A percentile compares a stretch with the other conserved stretches of the same genome.
These are phyloP conservation scores for Sodiomyces alkalinus DNA, from an alignment of 2,329 filamentous ascomycete genomes.

Conservation along the genomic window DNA sequence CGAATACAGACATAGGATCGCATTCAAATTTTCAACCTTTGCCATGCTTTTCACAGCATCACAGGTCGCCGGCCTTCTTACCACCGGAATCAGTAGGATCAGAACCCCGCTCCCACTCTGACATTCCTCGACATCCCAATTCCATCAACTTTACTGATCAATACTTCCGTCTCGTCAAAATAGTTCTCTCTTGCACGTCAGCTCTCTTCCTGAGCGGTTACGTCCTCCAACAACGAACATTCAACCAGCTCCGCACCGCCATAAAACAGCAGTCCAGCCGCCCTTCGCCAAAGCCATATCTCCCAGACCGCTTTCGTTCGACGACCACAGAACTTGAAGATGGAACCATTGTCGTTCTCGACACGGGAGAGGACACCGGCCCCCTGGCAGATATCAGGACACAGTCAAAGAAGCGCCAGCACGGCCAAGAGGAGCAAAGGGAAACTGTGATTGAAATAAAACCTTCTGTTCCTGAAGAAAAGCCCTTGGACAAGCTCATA, in stretches of 20 bases:
- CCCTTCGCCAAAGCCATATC: conserved; percentile 30
- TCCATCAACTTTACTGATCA: conserved; percentile 2
- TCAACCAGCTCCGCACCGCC: conserved; percentile 59
- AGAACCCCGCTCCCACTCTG: conserved; percentile 7
- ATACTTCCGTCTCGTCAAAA: background rate
- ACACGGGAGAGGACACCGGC: too few relatives aligned
- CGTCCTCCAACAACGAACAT: conserved; percentile 71
- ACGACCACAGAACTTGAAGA: conserved; percentile 30
- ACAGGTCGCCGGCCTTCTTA: conserved; percentile 55
- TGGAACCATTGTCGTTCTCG: conserved; percentile 25
- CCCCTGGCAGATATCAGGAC: too few relatives aligned
- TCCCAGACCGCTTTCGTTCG: conserved; percentile 34
- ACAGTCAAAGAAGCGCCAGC: too few relatives aligned
- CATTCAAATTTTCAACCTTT: background rate
- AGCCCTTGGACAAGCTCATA: conserved; percentile 12
- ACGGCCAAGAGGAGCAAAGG: conserved; percentile 16
- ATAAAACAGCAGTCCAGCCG: conserved; percentile 38
- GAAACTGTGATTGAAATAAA: conserved; percentile 21
- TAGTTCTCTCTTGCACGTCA: conserved; percentile 62
- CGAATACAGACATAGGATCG: background rate
- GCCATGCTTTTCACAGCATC: conserved; percentile 47
- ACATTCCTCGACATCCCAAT: conserved; percentile 4
- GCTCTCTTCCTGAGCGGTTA: conserved; percentile 83
- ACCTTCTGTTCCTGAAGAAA: conserved; percentile 13
- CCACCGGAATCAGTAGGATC: conserved; percentile 48